Evolutionary conservation across 2,329 filamentous ascomycete species (phyloP).

Genomic region (Colletotrichum lentis): DNA sequence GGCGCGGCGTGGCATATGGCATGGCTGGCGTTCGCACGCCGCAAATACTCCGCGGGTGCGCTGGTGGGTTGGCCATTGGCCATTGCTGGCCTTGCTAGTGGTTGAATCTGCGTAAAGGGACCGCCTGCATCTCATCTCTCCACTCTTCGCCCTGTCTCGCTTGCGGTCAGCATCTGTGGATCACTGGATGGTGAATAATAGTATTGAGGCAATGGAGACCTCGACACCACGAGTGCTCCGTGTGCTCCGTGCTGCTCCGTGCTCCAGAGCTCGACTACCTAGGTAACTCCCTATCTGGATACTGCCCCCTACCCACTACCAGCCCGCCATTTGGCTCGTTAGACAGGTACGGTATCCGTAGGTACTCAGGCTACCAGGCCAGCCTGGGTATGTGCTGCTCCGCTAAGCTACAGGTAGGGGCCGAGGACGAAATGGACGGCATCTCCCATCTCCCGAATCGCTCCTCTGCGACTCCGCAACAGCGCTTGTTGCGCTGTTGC

Average conservation of each 20-base stretch:
- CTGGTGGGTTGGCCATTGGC: constrained; percentile 27
- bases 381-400: too few species aligned
- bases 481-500: too few species aligned
- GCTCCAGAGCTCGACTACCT: background rate
- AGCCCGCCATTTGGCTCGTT: too few species aligned
- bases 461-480: too few species aligned
- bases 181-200: too few species aligned
- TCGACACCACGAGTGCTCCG: background rate
- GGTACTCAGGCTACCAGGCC: too few species aligned
- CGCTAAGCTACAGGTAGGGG: background rate
- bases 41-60: background rate
- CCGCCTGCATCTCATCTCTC: constrained; percentile 8
- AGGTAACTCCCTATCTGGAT: background rate
- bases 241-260: background rate
- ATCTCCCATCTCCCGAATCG: constrained; percentile 12
- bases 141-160: constrained; percentile 15
- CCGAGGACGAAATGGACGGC: constrained; percentile 16
- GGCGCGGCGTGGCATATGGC: background rate
- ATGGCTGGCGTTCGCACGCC: constrained; percentile 10
- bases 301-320: too few species aligned
- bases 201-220: background rate
- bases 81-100: constrained; percentile 20
- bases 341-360: too few species aligned
- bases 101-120: constrained; percentile 18
- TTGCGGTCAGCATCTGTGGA: constrained; percentile 10